These are phyloP conservation scores for Asterophora parasitica DNA, from an alignment of 768 basidiomycete species.

Conservation along the genomic window DNA sequence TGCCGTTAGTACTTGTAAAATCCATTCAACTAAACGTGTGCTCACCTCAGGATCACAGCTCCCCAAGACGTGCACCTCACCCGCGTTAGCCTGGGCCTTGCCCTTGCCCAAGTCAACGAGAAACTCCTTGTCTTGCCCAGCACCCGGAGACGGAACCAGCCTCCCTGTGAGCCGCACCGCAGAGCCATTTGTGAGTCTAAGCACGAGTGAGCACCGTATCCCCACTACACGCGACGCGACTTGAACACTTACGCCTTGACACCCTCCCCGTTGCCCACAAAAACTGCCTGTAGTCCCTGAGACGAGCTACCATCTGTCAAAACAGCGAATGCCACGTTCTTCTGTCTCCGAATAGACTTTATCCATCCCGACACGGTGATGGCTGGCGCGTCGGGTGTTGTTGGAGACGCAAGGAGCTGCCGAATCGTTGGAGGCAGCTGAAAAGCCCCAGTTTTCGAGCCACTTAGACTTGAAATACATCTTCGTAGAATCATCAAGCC, in stretches of 20 bases:
- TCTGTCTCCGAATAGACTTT: constrained; percentile 80
- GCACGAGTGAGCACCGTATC: background rate
- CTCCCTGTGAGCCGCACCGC: constrained; percentile 28
- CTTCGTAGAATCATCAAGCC: constrained; percentile 9
- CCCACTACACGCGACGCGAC: constrained; percentile 1
- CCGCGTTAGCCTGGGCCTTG: constrained; percentile 11
- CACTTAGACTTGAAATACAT: constrained; percentile 8
- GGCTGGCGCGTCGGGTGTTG: constrained; percentile 2
- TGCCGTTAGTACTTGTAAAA: background rate
- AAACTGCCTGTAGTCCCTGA: constrained; percentile 74
- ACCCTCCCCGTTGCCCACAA: constrained; percentile 36
- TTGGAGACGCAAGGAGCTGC: constrained; percentile 10
- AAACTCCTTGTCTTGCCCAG: constrained; percentile 46
- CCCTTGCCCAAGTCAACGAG: constrained; percentile 33
- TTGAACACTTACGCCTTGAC: constrained; percentile 20
- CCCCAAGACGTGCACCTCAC: constrained; percentile 35
- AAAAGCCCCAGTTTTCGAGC: constrained; percentile 2
- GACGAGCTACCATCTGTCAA: constrained; percentile 76
- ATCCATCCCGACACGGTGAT: constrained; percentile 77
- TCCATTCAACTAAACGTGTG: background rate
- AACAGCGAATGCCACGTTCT: constrained; percentile 81
- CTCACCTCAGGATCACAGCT: constrained; percentile 43
- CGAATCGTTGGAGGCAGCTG: constrained; percentile 16
- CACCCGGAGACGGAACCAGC: constrained; percentile 39
- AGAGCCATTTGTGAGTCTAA: constrained; percentile 21